phyloP scores from a whole-genome alignment of 2,329 filamentous ascomycete species.

The Ascochyta pisi region DNA sequence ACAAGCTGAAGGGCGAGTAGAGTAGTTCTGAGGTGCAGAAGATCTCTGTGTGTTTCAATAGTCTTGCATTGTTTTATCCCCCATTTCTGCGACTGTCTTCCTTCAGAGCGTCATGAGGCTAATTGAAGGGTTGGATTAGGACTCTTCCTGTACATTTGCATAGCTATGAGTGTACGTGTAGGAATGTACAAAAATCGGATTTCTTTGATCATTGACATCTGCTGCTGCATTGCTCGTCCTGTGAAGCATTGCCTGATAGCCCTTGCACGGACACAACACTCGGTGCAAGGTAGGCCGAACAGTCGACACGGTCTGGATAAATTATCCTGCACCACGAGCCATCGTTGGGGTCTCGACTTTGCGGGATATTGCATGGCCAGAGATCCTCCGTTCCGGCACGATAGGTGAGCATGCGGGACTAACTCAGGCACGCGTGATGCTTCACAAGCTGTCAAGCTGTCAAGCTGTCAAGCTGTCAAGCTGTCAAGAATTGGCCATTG shows the following conservation, averaged over 20 bases:
- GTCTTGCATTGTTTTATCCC: constrained; percentile 28
- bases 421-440: constrained; percentile 10
- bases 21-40: neutral
- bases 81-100: constrained; percentile 15
- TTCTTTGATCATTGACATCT: constrained; percentile 14
- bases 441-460: neutral
- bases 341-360: constrained; percentile 5
- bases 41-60: constrained; percentile 11
- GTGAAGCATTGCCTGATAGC: neutral
- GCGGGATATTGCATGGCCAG: constrained; percentile 15
- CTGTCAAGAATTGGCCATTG: neutral
- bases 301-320: constrained; percentile 2
- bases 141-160: constrained; percentile 37
- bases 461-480: neutral
- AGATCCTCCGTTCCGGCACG: constrained; percentile 17
- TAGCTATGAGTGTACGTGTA: constrained; percentile 41
- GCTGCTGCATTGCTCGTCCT: neutral
- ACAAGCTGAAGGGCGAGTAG: constrained; percentile 71
- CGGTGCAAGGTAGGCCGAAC: constrained; percentile 22
- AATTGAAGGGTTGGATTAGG: constrained; percentile 22
- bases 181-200: constrained; percentile 37
- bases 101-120: constrained; percentile 12
- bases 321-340: constrained; percentile 3
- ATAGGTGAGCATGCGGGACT: constrained; percentile 7
- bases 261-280: constrained; percentile 11